Percentiles rank a stretch among this genome's conserved stretches.
phyloP scores from a whole-genome alignment of 495 filamentous ascomycete species.

The Penicillium arizonense region DNA sequence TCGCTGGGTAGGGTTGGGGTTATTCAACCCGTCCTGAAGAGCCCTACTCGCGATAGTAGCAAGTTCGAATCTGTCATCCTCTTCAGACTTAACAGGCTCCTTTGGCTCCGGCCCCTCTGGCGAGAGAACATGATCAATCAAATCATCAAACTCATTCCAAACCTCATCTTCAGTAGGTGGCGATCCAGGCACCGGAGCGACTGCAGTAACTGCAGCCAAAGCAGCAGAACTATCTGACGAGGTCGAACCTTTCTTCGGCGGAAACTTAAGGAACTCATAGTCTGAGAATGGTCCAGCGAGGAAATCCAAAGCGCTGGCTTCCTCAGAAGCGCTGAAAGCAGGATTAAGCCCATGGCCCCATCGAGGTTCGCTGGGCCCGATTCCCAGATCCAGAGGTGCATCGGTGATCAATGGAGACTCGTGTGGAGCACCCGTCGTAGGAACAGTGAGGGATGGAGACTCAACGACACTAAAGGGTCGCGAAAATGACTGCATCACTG shows the following conservation, averaged over 20 bases:
- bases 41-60: conserved; percentile 42
- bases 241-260: conserved; percentile 67
- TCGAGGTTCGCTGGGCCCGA: conserved; percentile 10
- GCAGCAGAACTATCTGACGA: conserved; percentile 67
- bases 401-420: conserved; percentile 15
- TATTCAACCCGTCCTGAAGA: conserved; percentile 39
- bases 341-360: conserved; percentile 32
- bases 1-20: conserved; percentile 8
- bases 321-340: conserved; percentile 37
- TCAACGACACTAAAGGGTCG: conserved; percentile 64
- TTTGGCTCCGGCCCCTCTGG: conserved; percentile 36
- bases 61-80: conserved; percentile 32
- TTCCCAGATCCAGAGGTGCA: conserved; percentile 5
- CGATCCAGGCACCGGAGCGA: conserved; percentile 56
- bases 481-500: conserved; percentile 80
- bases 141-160: conserved; percentile 93
- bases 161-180: conserved; percentile 78
- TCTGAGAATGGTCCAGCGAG: conserved; percentile 38
- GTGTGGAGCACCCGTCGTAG: conserved; percentile 7
- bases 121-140: conserved; percentile 71
- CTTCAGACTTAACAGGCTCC: conserved; percentile 8
- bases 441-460: conserved; percentile 26
- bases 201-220: conserved; percentile 57
- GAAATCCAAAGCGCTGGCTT: conserved; percentile 34
- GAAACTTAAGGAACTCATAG: conserved; percentile 69